Evolutionary conservation across 148 eudicot species (phyloP), one percentile per base, ranked within the genome.

Genomic region (Simmondsia chinensis): DNA sequence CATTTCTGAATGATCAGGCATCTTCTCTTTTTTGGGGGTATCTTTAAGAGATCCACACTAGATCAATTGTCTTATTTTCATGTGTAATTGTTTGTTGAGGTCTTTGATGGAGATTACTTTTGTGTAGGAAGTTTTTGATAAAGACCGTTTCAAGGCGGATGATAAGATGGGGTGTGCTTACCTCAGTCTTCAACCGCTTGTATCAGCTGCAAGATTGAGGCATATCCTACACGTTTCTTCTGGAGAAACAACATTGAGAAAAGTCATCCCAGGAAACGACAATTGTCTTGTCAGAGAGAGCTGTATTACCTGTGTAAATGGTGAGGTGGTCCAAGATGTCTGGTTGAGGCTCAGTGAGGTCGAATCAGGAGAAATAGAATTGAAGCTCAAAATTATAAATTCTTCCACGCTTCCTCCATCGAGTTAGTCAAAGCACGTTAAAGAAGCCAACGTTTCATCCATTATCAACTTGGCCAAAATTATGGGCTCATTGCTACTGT

Each of bases 131-230:
- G 93, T 82, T 20, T 78, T 61, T 37, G 93, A 78, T 46, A 82
- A 65, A 59, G 93, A 82, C 51, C 62, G 69, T 13, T 70, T 82
- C 77, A 82, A 82, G 56, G 75, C 86, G 4, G 93, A 78, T 36
- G 93, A 82, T 70, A 67, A 78, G 66, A 82, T 82, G 93, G 93
- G 93, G 18, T 57, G 52, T 20, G 82, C 93, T 32, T 52, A 64
- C 12, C 42, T 82, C 26, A 70, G 55, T 46, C 75, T 82, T 24
- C 93, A 78, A 33, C 93, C 93, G 5, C 58, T 82, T 9, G 54
- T 67, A 3, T 76, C 82, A 6, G 72, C 80, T 6, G 82, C 80
- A 13, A 70, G 86, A 56, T 33, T 82, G 41, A 67, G 57, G 48
- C 70, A 75, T 65, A 62, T 78, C 51, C 66, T 82, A 8, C 69